Percentiles rank a stretch among this genome's conserved stretches.
Evolutionary conservation across 2,329 filamentous ascomycete genomes (phyloP).

Genomic region (Apiospora pterosperma): DNA sequence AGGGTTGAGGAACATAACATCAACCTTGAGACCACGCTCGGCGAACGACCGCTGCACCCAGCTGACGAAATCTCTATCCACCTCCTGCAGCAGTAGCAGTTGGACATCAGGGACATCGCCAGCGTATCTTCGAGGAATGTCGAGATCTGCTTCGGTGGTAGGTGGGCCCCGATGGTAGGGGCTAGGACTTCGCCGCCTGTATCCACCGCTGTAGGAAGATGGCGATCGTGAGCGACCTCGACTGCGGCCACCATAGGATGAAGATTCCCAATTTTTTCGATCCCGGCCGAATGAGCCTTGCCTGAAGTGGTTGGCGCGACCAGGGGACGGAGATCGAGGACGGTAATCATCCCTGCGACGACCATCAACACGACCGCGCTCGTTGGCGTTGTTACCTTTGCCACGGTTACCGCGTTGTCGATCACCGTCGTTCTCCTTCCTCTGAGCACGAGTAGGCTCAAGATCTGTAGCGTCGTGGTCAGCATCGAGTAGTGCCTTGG

Average conservation of each 20-base stretch:
- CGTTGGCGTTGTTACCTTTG: conserved; percentile 43
- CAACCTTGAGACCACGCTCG: conserved; percentile 66
- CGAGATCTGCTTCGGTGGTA: conserved; percentile 53
- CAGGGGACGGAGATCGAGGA: conserved; percentile 20
- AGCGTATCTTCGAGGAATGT: conserved; percentile 70
- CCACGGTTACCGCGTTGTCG: conserved; percentile 46
- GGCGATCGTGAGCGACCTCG: conserved; percentile 69
- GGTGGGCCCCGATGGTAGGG: conserved; percentile 47
- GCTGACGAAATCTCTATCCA: conserved; percentile 74
- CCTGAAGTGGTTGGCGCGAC: conserved; percentile 29
- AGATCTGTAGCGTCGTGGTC: conserved; percentile 55
- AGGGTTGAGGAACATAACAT: conserved; percentile 76
- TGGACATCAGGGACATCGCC: conserved; percentile 85
- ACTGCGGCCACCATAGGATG: conserved; percentile 27
- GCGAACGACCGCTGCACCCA: conserved; percentile 80
- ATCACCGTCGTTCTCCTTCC: conserved; percentile 69
- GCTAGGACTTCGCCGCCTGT: conserved; percentile 68
- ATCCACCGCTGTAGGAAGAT: conserved; percentile 44
- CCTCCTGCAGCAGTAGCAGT: conserved; percentile 75
- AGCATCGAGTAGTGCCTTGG: background rate
- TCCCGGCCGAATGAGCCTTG: conserved; percentile 32
- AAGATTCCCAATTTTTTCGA: conserved; percentile 27
- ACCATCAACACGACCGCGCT: conserved; percentile 31
- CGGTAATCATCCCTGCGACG: conserved; percentile 24
- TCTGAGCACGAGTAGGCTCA: conserved; percentile 85